Conservation (phyloP, 331 rosid genomes). For the Saraca asoca region DNA sequence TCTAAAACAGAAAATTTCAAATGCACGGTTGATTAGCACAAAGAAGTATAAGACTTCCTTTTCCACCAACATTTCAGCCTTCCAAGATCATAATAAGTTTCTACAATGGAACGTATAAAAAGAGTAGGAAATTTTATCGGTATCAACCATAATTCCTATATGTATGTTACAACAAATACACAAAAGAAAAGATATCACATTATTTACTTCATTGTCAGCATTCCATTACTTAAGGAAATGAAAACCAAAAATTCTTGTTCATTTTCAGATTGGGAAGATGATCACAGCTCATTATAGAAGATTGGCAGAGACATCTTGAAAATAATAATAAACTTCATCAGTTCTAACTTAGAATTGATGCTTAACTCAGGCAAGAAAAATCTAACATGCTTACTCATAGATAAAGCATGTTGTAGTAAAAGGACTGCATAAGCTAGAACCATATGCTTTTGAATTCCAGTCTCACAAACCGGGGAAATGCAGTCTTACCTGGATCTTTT, state of each 20-base stretch:
- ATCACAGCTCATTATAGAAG: slow-evolving; percentile 12
- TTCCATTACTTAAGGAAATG: slow-evolving; percentile 3
- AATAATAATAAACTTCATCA: slow-evolving; percentile 17
- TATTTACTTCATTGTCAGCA: slow-evolving; percentile 4
- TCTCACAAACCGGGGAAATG: slow-evolving; percentile 24
- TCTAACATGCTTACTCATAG: not conserved
- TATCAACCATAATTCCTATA: not conserved
- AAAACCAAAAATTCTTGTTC: slow-evolving; percentile 1
- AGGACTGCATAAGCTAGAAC: slow-evolving; percentile 11
- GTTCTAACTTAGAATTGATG: slow-evolving; percentile 13
- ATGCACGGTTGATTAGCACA: slow-evolving; percentile 6
- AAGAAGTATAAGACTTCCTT: slow-evolving; percentile 1
- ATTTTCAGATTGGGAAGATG: slow-evolving; percentile 21
- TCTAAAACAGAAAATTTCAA: slow-evolving; percentile 17
- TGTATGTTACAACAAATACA: no score
- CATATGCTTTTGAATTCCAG: slow-evolving; percentile 4
- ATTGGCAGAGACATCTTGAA: slow-evolving; percentile 7
- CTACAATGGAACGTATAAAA: not conserved
- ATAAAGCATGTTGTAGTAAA: slow-evolving; percentile 6
- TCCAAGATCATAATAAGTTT: slow-evolving; percentile 13
- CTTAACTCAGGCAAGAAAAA: not conserved
- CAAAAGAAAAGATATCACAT: slow-evolving; percentile 9
- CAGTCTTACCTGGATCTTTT: slow-evolving; percentile 66
- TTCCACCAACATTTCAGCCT: not conserved
- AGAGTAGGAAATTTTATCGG: not conserved